phyloP scores from a whole-genome alignment of 2,329 filamentous ascomycete genomes.

The Monascus ruber region DNA sequence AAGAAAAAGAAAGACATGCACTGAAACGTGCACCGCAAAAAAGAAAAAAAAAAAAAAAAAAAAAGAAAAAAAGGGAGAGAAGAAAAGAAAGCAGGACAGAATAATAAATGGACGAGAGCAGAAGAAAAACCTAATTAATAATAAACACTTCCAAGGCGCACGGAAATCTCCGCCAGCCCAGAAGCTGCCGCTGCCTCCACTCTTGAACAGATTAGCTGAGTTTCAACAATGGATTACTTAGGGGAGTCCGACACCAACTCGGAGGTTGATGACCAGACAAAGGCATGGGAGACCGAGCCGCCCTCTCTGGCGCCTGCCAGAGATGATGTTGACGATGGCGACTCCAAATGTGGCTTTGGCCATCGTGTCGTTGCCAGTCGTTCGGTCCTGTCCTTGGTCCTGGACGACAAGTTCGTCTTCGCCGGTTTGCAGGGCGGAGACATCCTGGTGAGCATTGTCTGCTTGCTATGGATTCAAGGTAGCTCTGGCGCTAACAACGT shows the following conservation, averaged over 20 bases:
- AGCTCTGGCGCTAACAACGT: background rate
- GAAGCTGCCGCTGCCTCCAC: background rate
- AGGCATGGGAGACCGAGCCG: conserved; percentile 21
- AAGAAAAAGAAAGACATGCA: background rate
- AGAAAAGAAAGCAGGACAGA: no score
- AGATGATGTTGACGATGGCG: conserved; percentile 9
- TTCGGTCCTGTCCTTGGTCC: conserved; percentile 58
- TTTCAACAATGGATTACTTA: conserved; percentile 19
- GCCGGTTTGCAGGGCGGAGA: conserved; percentile 89
- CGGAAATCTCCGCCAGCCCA: no score
- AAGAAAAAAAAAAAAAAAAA: background rate
- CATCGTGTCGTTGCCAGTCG: conserved; percentile 31
- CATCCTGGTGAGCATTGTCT: conserved; percentile 50
- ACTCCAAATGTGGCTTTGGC: conserved; percentile 25
- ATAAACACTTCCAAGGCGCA: no score
- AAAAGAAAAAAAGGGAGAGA: no score
- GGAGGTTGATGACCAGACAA: conserved; percentile 24
- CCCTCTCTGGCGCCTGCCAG: conserved; percentile 8
- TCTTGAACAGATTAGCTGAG: background rate
- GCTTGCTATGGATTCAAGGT: background rate
- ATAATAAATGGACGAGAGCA: no score
- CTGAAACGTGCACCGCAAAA: background rate
- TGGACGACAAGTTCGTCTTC: conserved; percentile 72
- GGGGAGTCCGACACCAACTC: conserved; percentile 24
- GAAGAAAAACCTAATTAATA: no score